Conservation (phyloP, 2,329 filamentous ascomycete species). For the Paraphoma chrysanthemicola region DNA sequence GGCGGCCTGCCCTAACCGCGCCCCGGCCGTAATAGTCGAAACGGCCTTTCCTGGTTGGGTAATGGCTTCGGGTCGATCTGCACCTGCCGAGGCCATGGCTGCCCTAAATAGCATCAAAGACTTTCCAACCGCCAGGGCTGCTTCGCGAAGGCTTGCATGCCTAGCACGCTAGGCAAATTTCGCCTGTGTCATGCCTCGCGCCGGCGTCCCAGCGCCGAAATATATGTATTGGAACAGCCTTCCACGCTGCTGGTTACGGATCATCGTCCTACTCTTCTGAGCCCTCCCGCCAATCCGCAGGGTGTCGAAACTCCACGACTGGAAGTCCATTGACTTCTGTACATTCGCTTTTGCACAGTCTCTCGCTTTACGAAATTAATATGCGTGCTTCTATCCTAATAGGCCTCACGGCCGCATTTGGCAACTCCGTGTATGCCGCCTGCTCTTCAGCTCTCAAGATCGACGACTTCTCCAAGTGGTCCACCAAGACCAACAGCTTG, state of each 20-base stretch:
- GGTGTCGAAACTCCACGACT: conserved; percentile 24
- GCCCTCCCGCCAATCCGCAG: conserved; percentile 20
- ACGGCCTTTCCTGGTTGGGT: conserved; percentile 7
- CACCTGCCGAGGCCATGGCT: conserved; percentile 17
- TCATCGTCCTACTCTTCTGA: conserved; percentile 26
- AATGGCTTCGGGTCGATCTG: conserved; percentile 22
- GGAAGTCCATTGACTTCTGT: conserved; percentile 45
- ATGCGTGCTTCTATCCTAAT: conserved; percentile 42
- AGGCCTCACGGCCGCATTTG: conserved; percentile 41
- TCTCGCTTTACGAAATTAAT: conserved; percentile 32
- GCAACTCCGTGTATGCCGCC: conserved; percentile 38
- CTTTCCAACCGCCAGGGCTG: conserved; percentile 18
- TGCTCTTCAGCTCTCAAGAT: conserved; percentile 46
- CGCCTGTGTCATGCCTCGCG: conserved; percentile 27
- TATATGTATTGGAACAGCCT: conserved; percentile 31
- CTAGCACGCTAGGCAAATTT: conserved; percentile 34
- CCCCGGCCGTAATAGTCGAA: conserved; percentile 11
- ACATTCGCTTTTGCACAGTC: conserved; percentile 45
- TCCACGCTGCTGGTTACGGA: conserved; percentile 19
- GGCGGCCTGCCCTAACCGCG: conserved; percentile 17
- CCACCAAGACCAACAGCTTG: conserved; percentile 46
- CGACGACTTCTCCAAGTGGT: conserved; percentile 49
- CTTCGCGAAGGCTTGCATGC: conserved; percentile 28
- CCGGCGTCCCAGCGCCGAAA: conserved; percentile 18
- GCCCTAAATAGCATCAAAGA: conserved; percentile 27